Evolutionary conservation across 2,329 filamentous ascomycete species (phyloP), one percentile per base, ranked within the genome.

Genomic region (Hymenoscyphus fraxineus): DNA sequence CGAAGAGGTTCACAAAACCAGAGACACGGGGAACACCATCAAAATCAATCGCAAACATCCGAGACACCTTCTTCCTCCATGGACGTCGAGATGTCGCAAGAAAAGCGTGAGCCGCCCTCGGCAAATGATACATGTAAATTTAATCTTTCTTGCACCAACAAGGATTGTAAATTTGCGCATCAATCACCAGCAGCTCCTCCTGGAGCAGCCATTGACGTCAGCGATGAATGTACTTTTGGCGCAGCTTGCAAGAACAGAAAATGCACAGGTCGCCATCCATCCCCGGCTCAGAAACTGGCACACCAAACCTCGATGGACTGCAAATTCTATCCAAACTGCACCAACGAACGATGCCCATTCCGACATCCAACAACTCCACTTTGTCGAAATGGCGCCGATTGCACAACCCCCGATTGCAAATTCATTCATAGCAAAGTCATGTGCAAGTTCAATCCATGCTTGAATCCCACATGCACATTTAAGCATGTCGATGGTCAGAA

Each of bases 221-320:
- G 83, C 65, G 92, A 96, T 73, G 82, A 84, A 19, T 99, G 95
- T 80, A 85, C 85, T 19, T 98, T 91, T 72, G 94, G 93, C 22
- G 92, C 88, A 1, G 93, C 93, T 9, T 99, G 95, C 86, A 96
- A 95, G 80, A 99, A 98, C 82, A 85, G 87, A 73, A 98, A 98
- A 80, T 99, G 95, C 75, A 91, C 90, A 9, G 93, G 85, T 38
- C 91, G 92, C 65, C 95, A 99, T 77, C 95, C 95, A 2, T 97
- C 93, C 6, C 95, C 95, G 1, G 93, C 94, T 6, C 85, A 90
- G 71, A 91, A 88, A 76, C 80, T 85, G 60, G 87, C 88, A 32
- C 91, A 94, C 75, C 90, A 96, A 78, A 84, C 87, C 65, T 90
- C 95, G 76, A 88, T 91, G 76, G 89, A 96, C 73, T 97, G 93